Percentiles rank a stretch among this genome's conserved stretches.
Evolutionary conservation across 2,329 filamentous ascomycete species (phyloP).

Genomic region (Nannizzia gypsea): DNA sequence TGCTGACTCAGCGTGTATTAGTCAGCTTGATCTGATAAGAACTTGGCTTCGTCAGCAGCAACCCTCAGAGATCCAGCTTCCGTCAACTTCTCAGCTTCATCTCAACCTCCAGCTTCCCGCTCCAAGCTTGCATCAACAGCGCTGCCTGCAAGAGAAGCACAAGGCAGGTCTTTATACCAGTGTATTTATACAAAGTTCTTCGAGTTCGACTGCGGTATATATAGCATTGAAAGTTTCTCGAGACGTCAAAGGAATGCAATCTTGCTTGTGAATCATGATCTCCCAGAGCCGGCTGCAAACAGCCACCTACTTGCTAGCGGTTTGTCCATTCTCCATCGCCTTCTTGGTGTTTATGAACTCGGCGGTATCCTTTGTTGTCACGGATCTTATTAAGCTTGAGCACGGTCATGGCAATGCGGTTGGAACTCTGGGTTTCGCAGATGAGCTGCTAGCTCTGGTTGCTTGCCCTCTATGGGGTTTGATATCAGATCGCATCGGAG

Average conservation of each 20-base stretch:
- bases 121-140: not conserved
- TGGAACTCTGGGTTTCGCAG: slow-evolving; percentile 41
- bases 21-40: not conserved
- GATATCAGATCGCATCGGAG: slow-evolving; percentile 38
- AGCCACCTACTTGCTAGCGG: slow-evolving; percentile 48
- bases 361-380: slow-evolving; percentile 53
- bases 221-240: not conserved
- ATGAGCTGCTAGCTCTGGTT: slow-evolving; percentile 37
- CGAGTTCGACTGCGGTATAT: not conserved
- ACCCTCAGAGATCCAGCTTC: too few relatives aligned
- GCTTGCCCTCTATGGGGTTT: slow-evolving; percentile 42
- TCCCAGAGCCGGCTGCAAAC: slow-evolving; percentile 48
- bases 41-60: not conserved
- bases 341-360: slow-evolving; percentile 57
- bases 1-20: not conserved
- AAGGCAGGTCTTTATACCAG: not conserved
- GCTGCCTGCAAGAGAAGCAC: not conserved
- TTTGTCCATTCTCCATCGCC: slow-evolving; percentile 53
- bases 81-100: not conserved
- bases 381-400: slow-evolving; percentile 47
- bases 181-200: not conserved
- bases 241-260: not conserved
- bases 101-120: not conserved
- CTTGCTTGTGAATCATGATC: slow-evolving; percentile 28
- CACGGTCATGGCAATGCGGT: slow-evolving; percentile 49